Conservation (phyloP, 331 rosid species). For the Quercus phellos region DNA sequence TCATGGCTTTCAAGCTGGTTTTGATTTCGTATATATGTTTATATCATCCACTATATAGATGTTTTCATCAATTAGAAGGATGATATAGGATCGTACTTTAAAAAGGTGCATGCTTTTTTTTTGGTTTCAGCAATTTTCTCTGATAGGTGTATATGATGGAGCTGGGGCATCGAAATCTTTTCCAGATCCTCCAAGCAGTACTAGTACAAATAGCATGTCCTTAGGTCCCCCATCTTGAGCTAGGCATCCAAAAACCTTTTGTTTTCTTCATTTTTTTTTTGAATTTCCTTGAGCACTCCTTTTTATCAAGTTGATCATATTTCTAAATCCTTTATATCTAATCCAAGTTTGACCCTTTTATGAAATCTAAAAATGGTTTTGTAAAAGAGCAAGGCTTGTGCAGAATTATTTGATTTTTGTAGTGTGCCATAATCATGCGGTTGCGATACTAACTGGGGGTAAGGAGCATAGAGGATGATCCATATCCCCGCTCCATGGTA, state of each 20-base stretch:
- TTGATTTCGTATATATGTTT: not conserved
- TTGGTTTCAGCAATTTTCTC: not conserved
- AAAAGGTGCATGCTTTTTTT: constrained; percentile 20
- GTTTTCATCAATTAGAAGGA: constrained; percentile 22
- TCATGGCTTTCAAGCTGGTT: not conserved
- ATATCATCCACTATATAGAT: constrained; percentile 1
- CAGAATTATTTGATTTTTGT: too few species aligned
- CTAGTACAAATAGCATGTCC: not conserved
- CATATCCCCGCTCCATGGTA: too few species aligned
- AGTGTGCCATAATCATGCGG: too few species aligned
- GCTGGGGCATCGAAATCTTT: not conserved
- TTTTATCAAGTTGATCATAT: not conserved
- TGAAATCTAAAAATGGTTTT: too few species aligned
- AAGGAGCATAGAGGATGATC: too few species aligned
- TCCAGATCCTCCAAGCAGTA: not conserved
- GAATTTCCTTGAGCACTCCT: not conserved
- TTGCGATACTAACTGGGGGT: too few species aligned
- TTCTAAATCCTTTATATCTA: too few species aligned
- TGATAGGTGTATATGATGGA: not conserved
- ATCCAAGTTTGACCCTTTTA: too few species aligned
- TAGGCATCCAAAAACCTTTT: not conserved
- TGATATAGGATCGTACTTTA: constrained; percentile 17
- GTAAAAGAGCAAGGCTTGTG: too few species aligned
- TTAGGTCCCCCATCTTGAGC: constrained; percentile 21
- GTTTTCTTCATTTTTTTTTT: not conserved